Evolutionary conservation across 2,329 filamentous ascomycete species (phyloP).

Genomic region (Xylariaceae sp.): DNA sequence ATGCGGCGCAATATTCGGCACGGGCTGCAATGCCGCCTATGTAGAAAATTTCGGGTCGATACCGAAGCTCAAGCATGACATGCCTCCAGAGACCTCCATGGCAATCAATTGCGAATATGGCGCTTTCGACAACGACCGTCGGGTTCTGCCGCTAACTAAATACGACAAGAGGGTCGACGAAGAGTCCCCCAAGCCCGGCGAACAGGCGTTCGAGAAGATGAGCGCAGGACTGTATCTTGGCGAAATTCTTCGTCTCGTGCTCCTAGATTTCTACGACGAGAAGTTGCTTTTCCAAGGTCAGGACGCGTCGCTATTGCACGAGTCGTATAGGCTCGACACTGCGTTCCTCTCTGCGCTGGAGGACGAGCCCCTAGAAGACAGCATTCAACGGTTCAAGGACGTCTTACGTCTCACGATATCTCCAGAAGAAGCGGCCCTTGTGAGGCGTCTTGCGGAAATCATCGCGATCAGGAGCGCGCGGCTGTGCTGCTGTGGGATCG

Average conservation of each 20-base stretch:
- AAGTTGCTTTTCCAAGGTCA: neutral
- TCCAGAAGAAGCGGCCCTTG: neutral
- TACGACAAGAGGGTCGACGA: slow-evolving; percentile 1
- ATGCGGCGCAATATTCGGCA: slow-evolving; percentile 1
- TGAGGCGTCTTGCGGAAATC: neutral
- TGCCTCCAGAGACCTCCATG: neutral
- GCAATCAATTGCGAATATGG: slow-evolving; percentile 2
- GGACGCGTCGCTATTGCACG: neutral
- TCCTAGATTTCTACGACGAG: slow-evolving; percentile 1
- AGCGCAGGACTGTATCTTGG: slow-evolving; percentile 2
- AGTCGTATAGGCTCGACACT: neutral
- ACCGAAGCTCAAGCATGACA: neutral
- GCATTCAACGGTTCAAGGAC: neutral
- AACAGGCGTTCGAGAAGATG: slow-evolving; percentile 1
- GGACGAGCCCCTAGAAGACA: neutral
- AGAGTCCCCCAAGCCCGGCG: neutral
- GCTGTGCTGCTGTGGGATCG: slow-evolving; percentile 1
- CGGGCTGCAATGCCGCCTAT: slow-evolving; percentile 2
- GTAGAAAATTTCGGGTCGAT: slow-evolving; percentile 1
- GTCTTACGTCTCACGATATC: neutral
- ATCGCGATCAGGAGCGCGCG: slow-evolving; percentile 1
- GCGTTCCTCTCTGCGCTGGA: neutral
- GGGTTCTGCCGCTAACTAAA: neutral
- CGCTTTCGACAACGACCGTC: slow-evolving; percentile 1
- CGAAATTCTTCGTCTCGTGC: slow-evolving; percentile 2